phyloP scores from a whole-genome alignment of 495 filamentous ascomycete genomes.

The Pyrenula massariospora region DNA sequence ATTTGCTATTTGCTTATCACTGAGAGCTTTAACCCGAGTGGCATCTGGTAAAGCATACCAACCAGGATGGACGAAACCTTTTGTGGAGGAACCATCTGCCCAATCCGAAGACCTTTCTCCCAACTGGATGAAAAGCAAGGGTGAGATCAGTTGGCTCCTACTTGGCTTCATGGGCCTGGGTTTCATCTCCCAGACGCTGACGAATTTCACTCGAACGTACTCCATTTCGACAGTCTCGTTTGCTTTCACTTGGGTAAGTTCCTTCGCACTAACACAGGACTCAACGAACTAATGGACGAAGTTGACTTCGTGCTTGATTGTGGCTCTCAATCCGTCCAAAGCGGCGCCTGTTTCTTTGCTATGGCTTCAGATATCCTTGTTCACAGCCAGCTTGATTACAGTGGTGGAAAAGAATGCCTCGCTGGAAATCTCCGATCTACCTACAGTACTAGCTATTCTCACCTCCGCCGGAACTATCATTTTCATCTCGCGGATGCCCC shows the following conservation, averaged over 20 bases:
- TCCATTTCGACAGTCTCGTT: conserved; percentile 17
- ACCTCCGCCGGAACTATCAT: conserved; percentile 31
- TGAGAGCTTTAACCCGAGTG: conserved; percentile 18
- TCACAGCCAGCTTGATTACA: conserved; percentile 21
- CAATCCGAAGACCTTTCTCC: conserved; percentile 15
- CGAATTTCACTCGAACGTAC: conserved; percentile 19
- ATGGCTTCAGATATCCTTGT: conserved; percentile 19
- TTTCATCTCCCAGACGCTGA: conserved; percentile 24
- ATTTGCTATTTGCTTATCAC: conserved; percentile 24
- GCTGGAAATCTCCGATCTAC: conserved; percentile 18
- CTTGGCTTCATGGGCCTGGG: conserved; percentile 29
- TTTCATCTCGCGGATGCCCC: conserved; percentile 57
- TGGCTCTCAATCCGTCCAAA: conserved; percentile 17
- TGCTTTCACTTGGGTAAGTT: conserved; percentile 35
- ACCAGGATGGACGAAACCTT: conserved; percentile 39
- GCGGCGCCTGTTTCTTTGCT: conserved; percentile 29
- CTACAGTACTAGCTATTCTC: conserved; percentile 26
- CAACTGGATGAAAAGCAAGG: conserved; percentile 13
- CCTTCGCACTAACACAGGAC: conserved; percentile 20
- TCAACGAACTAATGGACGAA: conserved; percentile 34
- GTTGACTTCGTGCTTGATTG: conserved; percentile 22
- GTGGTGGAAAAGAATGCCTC: conserved; percentile 17
- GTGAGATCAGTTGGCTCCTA: conserved; percentile 23
- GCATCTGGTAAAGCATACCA: conserved; percentile 3
- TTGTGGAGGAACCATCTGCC: conserved; percentile 30